phyloP scores from a whole-genome alignment of 2,329 filamentous ascomycete species.

The Parastagonospora avenae region DNA sequence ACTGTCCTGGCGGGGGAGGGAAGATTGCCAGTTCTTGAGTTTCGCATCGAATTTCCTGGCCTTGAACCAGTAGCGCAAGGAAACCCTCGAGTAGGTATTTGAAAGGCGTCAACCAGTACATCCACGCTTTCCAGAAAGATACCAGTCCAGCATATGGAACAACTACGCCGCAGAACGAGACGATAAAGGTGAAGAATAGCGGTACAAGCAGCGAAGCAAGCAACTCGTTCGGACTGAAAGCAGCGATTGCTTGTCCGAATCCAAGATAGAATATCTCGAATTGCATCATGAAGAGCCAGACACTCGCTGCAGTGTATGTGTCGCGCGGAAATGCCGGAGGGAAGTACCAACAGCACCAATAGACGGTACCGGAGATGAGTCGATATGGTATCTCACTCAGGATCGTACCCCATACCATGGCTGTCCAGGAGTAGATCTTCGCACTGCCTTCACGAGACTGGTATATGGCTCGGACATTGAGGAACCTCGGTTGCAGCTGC shows the following conservation, averaged over 20 bases:
- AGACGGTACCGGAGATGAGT: slow-evolving; percentile 67
- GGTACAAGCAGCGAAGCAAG: slow-evolving; percentile 70
- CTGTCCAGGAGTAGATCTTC: slow-evolving; percentile 79
- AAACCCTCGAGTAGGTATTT: slow-evolving; percentile 69
- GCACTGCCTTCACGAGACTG: slow-evolving; percentile 74
- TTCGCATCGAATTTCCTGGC: slow-evolving; percentile 61
- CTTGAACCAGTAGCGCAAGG: slow-evolving; percentile 61
- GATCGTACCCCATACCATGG: slow-evolving; percentile 69
- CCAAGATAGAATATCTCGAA: slow-evolving; percentile 70
- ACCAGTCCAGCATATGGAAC: slow-evolving; percentile 69
- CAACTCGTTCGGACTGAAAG: slow-evolving; percentile 69
- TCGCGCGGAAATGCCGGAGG: slow-evolving; percentile 59
- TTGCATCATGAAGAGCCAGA: slow-evolving; percentile 67
- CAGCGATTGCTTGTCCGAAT: slow-evolving; percentile 70
- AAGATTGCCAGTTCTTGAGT: slow-evolving; percentile 65
- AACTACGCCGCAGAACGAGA: slow-evolving; percentile 76
- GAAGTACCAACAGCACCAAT: slow-evolving; percentile 62
- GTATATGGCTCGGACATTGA: slow-evolving; percentile 70
- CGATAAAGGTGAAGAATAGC: slow-evolving; percentile 70
- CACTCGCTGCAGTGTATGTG: slow-evolving; percentile 65
- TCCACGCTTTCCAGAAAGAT: slow-evolving; percentile 65
- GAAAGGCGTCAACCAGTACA: slow-evolving; percentile 66
- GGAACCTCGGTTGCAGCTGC: slow-evolving; percentile 75
- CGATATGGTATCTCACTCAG: slow-evolving; percentile 74
- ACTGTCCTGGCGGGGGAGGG: slow-evolving; percentile 61